Conservation (phyloP, 2,329 filamentous ascomycete genomes). For the Allantophomopsis lycopodina region DNA sequence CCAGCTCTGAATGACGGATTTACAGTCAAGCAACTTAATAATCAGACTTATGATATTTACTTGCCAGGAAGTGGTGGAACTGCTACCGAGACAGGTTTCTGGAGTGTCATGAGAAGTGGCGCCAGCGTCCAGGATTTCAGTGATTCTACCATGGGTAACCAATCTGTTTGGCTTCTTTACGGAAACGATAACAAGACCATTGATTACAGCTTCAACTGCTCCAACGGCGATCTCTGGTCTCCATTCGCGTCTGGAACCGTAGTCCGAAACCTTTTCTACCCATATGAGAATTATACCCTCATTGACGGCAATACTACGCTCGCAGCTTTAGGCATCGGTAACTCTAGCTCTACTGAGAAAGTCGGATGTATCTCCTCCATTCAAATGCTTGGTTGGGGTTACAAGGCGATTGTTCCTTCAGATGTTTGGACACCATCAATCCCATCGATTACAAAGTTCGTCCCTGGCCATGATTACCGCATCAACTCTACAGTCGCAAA, state of each 20-base stretch:
- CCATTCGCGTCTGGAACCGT: constrained; percentile 38
- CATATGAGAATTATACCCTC: constrained; percentile 40
- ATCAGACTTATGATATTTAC: constrained; percentile 33
- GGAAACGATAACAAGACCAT: constrained; percentile 31
- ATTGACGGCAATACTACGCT: constrained; percentile 29
- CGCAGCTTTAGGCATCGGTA: constrained; percentile 8
- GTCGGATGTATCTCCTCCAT: constrained; percentile 45
- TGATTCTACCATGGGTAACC: constrained; percentile 24
- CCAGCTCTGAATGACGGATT: constrained; percentile 46
- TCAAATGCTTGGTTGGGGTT: constrained; percentile 36
- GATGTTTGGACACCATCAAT: constrained; percentile 32
- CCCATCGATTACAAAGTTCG: constrained; percentile 41
- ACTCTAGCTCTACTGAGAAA: constrained; percentile 32
- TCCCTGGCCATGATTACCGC: constrained; percentile 40
- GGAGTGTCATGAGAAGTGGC: constrained; percentile 40
- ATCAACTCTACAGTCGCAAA: constrained; percentile 35
- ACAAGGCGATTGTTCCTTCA: constrained; percentile 40
- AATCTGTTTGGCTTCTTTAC: constrained; percentile 34
- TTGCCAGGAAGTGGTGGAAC: constrained; percentile 36
- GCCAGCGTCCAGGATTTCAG: constrained; percentile 37
- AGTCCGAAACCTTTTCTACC: constrained; percentile 50
- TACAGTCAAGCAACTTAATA: constrained; percentile 38
- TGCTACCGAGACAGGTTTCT: constrained; percentile 43
- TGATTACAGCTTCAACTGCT: constrained; percentile 43
- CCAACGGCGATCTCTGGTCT: constrained; percentile 31